Percentiles rank a stretch among this genome's conserved stretches.
phyloP scores from a whole-genome alignment of 805 yeast species.

The Lachancea meyersii region DNA sequence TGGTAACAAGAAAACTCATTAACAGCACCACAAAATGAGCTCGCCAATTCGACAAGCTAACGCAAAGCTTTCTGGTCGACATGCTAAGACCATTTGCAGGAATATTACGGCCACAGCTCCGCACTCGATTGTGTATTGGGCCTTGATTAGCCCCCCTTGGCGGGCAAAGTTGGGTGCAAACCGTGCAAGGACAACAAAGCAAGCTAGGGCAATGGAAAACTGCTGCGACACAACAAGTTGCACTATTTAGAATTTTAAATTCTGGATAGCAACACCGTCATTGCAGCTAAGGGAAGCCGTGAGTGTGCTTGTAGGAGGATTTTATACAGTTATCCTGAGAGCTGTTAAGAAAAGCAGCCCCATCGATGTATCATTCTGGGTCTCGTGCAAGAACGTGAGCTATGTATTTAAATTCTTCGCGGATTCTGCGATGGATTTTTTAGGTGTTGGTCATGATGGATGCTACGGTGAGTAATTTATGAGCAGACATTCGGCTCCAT shows the following conservation, averaged over 20 bases:
- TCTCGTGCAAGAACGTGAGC: too few species aligned
- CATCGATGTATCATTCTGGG: too few species aligned
- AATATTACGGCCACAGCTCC: slow-evolving; percentile 86
- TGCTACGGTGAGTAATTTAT: too few species aligned
- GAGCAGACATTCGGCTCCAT: neutral
- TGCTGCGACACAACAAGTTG: slow-evolving; percentile 42
- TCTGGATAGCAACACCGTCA: neutral
- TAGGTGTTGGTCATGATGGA: neutral
- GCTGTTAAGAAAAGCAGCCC: too few species aligned
- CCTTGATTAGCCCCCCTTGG: slow-evolving; percentile 70
- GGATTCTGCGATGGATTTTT: neutral
- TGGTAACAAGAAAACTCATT: slow-evolving; percentile 65
- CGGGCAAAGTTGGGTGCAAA: slow-evolving; percentile 79
- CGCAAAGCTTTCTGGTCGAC: slow-evolving; percentile 53
- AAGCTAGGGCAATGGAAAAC: slow-evolving; percentile 70
- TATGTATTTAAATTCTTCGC: neutral
- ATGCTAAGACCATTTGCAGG: slow-evolving; percentile 77
- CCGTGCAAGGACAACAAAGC: slow-evolving; percentile 67
- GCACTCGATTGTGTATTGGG: slow-evolving; percentile 72
- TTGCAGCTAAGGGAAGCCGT: too few species aligned
- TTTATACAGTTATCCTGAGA: too few species aligned
- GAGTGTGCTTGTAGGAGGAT: too few species aligned
- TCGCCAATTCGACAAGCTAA: slow-evolving; percentile 69
- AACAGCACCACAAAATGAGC: slow-evolving; percentile 69
- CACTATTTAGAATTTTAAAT: neutral